Evolutionary conservation across 2,329 filamentous ascomycete genomes (phyloP).

Genomic region (Pseudogymnoascus sp.): DNA sequence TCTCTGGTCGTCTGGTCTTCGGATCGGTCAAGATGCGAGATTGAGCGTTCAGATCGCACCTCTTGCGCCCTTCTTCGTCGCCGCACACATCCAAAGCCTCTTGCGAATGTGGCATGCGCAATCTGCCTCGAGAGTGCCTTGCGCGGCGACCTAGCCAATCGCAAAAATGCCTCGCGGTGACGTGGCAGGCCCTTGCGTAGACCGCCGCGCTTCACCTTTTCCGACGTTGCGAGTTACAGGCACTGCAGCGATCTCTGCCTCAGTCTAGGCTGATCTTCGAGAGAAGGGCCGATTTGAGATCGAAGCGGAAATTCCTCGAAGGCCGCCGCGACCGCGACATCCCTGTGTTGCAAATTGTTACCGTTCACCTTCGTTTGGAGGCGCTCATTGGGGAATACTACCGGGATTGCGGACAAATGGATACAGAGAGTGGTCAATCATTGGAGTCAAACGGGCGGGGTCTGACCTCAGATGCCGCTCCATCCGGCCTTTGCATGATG

Average conservation of each 20-base stretch:
- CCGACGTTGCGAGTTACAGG: too few relatives aligned
- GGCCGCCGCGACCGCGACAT: not conserved
- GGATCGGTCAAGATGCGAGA: not conserved
- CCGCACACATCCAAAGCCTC: too few relatives aligned
- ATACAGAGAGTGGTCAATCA: too few relatives aligned
- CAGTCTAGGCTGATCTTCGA: too few relatives aligned
- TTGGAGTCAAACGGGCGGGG: not conserved
- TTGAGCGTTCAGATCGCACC: not conserved
- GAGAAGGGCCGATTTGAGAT: conserved; percentile 10
- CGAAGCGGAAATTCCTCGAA: conserved; percentile 5
- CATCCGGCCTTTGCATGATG: not conserved
- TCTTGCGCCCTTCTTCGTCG: not conserved
- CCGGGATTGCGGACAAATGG: too few relatives aligned
- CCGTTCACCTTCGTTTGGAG: conserved; percentile 6
- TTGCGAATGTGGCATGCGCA: too few relatives aligned
- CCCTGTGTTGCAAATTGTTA: not conserved
- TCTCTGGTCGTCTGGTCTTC: not conserved
- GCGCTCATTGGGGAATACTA: not conserved
- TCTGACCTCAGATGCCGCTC: conserved; percentile 8
- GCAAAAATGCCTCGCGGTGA: too few relatives aligned
- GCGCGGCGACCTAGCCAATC: too few relatives aligned
- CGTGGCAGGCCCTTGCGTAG: too few relatives aligned
- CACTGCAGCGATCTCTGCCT: too few relatives aligned
- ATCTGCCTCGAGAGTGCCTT: too few relatives aligned
- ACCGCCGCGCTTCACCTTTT: too few relatives aligned